These are phyloP conservation scores for Plantago elongata DNA, from an alignment of 257 asterid genomes.

Conservation along the genomic window DNA sequence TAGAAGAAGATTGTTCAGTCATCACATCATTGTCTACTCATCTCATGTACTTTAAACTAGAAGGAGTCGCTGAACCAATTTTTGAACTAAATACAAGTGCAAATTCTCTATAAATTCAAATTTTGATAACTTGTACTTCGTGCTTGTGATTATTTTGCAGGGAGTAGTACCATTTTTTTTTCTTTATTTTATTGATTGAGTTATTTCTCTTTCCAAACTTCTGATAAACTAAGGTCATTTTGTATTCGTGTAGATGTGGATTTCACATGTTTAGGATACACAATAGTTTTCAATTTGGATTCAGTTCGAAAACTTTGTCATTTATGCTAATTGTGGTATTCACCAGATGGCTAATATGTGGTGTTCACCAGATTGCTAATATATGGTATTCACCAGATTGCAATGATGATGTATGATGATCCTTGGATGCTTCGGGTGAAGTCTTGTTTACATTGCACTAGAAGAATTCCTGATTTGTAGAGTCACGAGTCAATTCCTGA, in stretches of 20 bases:
- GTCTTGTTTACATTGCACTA: slow-evolving; percentile 37
- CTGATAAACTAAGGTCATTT: slow-evolving; percentile 11
- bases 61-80: too few species aligned
- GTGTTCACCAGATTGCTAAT: slow-evolving; percentile 58
- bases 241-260: slow-evolving; percentile 6
- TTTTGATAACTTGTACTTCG: too few species aligned
- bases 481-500: slow-evolving; percentile 29
- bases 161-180: too few species aligned
- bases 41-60: too few species aligned
- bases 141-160: too few species aligned
- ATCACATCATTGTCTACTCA: too few species aligned
- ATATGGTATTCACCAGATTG: slow-evolving; percentile 59
- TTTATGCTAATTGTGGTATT: slow-evolving; percentile 48
- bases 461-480: slow-evolving; percentile 39
- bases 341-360: slow-evolving; percentile 62
- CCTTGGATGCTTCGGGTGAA: slow-evolving; percentile 45
- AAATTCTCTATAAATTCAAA: too few species aligned
- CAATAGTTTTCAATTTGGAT: slow-evolving; percentile 12
- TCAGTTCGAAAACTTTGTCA: slow-evolving; percentile 21
- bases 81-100: too few species aligned
- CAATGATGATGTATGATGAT: slow-evolving; percentile 71
- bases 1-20: too few species aligned
- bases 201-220: slow-evolving; percentile 4
- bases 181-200: not conserved
- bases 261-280: slow-evolving; percentile 16